Evolutionary conservation across 805 yeast genomes (phyloP).

Genomic region (Lipomyces japonicus): DNA sequence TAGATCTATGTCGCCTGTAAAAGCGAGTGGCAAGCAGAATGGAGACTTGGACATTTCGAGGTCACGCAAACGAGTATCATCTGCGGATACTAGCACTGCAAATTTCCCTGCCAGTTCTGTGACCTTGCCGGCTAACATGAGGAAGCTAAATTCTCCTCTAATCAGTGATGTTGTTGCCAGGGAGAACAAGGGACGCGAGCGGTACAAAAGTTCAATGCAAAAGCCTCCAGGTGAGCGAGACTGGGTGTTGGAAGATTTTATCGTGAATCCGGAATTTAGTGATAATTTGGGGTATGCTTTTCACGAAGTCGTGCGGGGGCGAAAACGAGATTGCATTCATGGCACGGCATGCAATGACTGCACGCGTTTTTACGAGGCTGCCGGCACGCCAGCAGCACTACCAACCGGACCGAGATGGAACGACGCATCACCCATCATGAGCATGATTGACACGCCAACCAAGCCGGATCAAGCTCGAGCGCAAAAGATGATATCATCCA

Average conservation of each 20-base stretch:
- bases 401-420: slow-evolving; percentile 37
- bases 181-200: slow-evolving; percentile 21
- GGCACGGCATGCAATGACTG: slow-evolving; percentile 40
- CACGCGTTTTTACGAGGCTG: slow-evolving; percentile 35
- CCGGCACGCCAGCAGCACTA: slow-evolving; percentile 32
- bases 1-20: too few species aligned
- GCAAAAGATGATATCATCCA: slow-evolving; percentile 15
- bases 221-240: slow-evolving; percentile 30
- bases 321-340: slow-evolving; percentile 36
- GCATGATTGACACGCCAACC: not conserved
- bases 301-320: slow-evolving; percentile 39
- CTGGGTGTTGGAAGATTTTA: slow-evolving; percentile 43
- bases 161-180: slow-evolving; percentile 24
- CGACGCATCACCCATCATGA: slow-evolving; percentile 10
- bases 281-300: slow-evolving; percentile 36
- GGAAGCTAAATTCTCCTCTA: slow-evolving; percentile 7
- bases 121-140: too few species aligned
- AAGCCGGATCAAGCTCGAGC: not conserved
- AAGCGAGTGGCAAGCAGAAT: too few species aligned
- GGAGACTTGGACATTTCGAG: too few species aligned
- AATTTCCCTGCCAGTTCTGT: too few species aligned
- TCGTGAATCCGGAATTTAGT: slow-evolving; percentile 38
- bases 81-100: too few species aligned
- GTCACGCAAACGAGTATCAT: too few species aligned
- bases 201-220: slow-evolving; percentile 17